Base-by-base conservation (phyloP, 192 early-diverging fungal species). In the Umbelopsis vinacea region DNA sequence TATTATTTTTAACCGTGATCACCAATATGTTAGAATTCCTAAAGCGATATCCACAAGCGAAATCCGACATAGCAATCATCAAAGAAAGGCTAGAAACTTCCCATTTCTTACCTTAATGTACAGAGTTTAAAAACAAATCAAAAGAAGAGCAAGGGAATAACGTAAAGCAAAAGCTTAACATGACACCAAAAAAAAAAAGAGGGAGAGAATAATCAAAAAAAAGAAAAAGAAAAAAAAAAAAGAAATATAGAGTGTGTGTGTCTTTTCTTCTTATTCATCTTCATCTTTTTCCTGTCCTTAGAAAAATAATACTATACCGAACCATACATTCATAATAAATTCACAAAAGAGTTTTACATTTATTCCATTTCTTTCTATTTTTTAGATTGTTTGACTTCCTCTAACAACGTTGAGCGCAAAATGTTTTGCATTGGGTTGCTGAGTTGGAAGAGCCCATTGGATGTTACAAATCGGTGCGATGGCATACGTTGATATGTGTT, bases 401-500 rank as follows among this genome's bases (percentile, higher is more conserved):
- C 46, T 60, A 70, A 45, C 9, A 71, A 63, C 46, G 40, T 71
- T 6, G 68, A 21, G 8, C 84, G 53, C 6, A 88, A 63, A 40
- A 72, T 71, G 11, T 70, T 54, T 24, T 84, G 79, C 19, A 89
- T 71, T n/a, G 82, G 78, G 15, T 78, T 77, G 72, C 81, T 85
- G 23, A 89, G 52, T 40, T 82, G 68, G 26, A 89, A 87, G 10
- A 89, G 55, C 7, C 88, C 88, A 29, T 82, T 72, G 52, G 71
- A 71, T 17, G 84, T 84, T 22, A 85, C 81, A 17, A 87, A 75
- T 6, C 88, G 85, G 68, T 89, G 85, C 6, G 85, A 71, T 3
- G 87, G 87, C 85, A 88, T 89, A 10, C 82, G 75, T 69, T 89
- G 77, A 71, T 87, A 89, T 2, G 85, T 83, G 0, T 60, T 67